phyloP scores from a whole-genome alignment of 2,329 filamentous ascomycete species.

The Fusarium nisikadoi region DNA sequence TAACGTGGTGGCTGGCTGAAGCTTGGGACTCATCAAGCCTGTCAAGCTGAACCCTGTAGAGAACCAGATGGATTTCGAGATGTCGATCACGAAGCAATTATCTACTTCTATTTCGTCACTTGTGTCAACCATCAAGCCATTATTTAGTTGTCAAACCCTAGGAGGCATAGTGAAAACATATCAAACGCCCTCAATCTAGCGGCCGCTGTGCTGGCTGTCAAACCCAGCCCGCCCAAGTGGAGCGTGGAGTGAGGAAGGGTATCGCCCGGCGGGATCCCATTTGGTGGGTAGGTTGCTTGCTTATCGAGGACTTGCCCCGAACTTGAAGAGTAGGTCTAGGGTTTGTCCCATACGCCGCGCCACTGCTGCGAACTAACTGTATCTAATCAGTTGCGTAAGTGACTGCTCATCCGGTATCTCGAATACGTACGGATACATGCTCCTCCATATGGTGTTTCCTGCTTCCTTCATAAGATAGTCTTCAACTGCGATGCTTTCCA shows the following conservation, averaged over 20 bases:
- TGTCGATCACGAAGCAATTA: neutral
- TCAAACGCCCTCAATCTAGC: conserved; percentile 43
- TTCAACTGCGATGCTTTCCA: neutral
- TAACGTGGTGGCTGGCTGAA: neutral
- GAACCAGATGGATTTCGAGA: neutral
- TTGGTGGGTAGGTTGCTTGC: neutral
- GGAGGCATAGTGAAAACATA: neutral
- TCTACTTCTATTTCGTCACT: neutral
- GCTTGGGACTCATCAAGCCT: neutral
- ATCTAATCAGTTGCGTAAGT: neutral
- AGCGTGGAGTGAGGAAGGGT: conserved; percentile 30
- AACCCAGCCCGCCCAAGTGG: conserved; percentile 39
- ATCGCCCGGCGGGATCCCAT: conserved; percentile 2
- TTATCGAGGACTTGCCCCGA: conserved; percentile 10
- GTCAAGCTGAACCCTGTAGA: neutral
- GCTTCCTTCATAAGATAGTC: neutral
- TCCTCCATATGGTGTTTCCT: neutral
- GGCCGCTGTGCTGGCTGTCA: conserved; percentile 39
- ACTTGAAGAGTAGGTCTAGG: conserved; percentile 2
- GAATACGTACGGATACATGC: neutral
- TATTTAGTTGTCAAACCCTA: neutral
- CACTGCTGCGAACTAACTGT: neutral
- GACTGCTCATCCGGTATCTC: neutral
- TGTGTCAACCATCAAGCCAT: neutral
- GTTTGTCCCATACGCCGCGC: neutral